A percentile compares a stretch with the other conserved stretches of the same genome.
Evolutionary conservation across 2,329 filamentous ascomycete genomes (phyloP).

Genomic region (Aureobasidium sp.): DNA sequence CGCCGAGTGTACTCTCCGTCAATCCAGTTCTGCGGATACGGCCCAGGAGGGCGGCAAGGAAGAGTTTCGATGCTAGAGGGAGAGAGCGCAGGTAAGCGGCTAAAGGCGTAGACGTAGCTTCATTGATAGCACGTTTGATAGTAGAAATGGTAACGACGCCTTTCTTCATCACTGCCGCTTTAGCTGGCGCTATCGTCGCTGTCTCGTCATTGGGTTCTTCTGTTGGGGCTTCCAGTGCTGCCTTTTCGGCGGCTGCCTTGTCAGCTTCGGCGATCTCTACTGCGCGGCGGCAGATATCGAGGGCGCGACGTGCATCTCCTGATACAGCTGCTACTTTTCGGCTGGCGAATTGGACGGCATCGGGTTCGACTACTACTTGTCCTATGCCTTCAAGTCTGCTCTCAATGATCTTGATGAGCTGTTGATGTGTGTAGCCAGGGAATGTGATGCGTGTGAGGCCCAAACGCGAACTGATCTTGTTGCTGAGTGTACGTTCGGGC

Average conservation of each 20-base stretch:
- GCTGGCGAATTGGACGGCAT: constrained; percentile 92
- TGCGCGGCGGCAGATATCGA: constrained; percentile 91
- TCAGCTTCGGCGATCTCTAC: constrained; percentile 90
- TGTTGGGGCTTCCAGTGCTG: constrained; percentile 26
- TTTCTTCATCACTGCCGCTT: constrained; percentile 26
- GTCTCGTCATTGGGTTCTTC: constrained; percentile 22
- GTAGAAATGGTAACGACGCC: constrained; percentile 80
- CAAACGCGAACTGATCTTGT: constrained; percentile 88
- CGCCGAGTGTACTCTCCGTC: constrained; percentile 78
- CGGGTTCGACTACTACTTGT: constrained; percentile 73
- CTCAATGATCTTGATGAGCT: constrained; percentile 94
- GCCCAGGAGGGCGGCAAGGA: constrained; percentile 74
- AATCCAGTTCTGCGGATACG: constrained; percentile 76
- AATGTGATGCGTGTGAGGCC: constrained; percentile 92
- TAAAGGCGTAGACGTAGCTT: constrained; percentile 86
- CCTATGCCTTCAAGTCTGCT: constrained; percentile 87
- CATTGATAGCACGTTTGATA: constrained; percentile 88
- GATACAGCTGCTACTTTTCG: constrained; percentile 95
- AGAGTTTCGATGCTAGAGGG: constrained; percentile 73
- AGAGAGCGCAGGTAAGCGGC: constrained; percentile 82
- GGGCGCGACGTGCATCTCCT: constrained; percentile 81
- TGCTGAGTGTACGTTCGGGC: constrained; percentile 89
- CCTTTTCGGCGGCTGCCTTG: constrained; percentile 27
- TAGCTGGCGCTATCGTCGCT: constrained; percentile 1
- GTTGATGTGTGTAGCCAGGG: constrained; percentile 92